Evolutionary conservation across 306 rosid species (phyloP).

Genomic region (Albizia julibrissin): DNA sequence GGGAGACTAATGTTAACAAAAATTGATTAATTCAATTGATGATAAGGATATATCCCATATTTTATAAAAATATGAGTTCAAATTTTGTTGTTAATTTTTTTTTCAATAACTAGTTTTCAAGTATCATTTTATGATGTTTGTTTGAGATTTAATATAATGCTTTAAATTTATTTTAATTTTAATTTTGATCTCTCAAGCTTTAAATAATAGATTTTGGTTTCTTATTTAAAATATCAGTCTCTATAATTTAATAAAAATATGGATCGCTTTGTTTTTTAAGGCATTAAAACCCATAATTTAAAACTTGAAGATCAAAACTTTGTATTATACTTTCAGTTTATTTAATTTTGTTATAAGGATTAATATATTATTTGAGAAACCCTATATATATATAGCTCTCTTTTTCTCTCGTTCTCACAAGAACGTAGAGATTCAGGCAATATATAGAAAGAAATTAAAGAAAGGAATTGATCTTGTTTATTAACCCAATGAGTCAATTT

Average conservation of each 20-base stretch:
- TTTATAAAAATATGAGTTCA: background rate
- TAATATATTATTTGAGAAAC: background rate
- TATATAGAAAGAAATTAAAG: conserved; percentile 12
- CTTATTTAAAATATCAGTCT: no score
- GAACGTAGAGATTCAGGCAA: conserved; percentile 31
- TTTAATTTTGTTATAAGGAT: no score
- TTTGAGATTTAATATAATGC: no score
- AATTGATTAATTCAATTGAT: background rate
- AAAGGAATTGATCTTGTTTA: conserved; percentile 27
- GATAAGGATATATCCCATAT: background rate
- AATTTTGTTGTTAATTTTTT: background rate
- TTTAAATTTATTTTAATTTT: no score
- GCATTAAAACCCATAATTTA: no score
- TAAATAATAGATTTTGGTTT: no score
- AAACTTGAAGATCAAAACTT: no score
- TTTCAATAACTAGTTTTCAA: background rate
- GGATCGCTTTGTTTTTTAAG: no score
- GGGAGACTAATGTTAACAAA: background rate
- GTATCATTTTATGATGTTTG: no score
- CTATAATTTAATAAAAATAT: no score
- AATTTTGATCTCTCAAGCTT: no score
- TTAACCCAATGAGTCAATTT: conserved; percentile 45
- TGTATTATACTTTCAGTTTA: no score
- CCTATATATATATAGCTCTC: background rate
- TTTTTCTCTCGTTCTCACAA: conserved; percentile 32